These are phyloP conservation scores for Euphorbia celastroides DNA, from an alignment of 441 rosid genomes.

Conservation along the genomic window DNA sequence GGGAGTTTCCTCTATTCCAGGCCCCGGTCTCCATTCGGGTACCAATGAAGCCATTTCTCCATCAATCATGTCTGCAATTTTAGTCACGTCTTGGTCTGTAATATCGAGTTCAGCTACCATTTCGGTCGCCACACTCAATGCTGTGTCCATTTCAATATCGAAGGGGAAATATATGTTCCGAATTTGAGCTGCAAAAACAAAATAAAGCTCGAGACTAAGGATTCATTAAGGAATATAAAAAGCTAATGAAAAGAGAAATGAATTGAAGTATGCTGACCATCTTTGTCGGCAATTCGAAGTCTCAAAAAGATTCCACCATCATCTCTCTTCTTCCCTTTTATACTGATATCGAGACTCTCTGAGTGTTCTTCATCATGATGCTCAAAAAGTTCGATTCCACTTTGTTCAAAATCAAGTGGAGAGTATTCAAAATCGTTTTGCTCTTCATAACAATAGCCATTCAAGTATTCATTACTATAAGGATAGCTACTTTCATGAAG, in stretches of 20 bases:
- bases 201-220: conserved; percentile 4
- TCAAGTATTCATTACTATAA: conserved; percentile 36
- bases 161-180: conserved; percentile 87
- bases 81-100: conserved; percentile 62
- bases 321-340: conserved; percentile 62
- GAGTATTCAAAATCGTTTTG: conserved; percentile 46
- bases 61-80: conserved; percentile 81
- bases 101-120: conserved; percentile 93
- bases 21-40: conserved; percentile 70
- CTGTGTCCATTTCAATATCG: conserved; percentile 67
- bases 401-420: conserved; percentile 44
- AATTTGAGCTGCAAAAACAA: conserved; percentile 45
- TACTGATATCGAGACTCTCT: conserved; percentile 53
- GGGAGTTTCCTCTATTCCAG: conserved; percentile 60
- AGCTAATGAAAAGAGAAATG: not conserved
- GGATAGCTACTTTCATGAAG: conserved; percentile 31
- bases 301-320: conserved; percentile 59
- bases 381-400: conserved; percentile 59
- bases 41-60: conserved; percentile 76
- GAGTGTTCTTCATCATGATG: conserved; percentile 56
- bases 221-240: not conserved
- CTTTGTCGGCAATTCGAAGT: conserved; percentile 70
- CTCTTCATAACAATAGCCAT: conserved; percentile 31
- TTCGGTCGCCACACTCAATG: conserved; percentile 88
- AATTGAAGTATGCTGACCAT: conserved; percentile 44